These are phyloP conservation scores for Fusarium proliferatum DNA, from an alignment of 2,329 filamentous ascomycete genomes.

Conservation along the genomic window DNA sequence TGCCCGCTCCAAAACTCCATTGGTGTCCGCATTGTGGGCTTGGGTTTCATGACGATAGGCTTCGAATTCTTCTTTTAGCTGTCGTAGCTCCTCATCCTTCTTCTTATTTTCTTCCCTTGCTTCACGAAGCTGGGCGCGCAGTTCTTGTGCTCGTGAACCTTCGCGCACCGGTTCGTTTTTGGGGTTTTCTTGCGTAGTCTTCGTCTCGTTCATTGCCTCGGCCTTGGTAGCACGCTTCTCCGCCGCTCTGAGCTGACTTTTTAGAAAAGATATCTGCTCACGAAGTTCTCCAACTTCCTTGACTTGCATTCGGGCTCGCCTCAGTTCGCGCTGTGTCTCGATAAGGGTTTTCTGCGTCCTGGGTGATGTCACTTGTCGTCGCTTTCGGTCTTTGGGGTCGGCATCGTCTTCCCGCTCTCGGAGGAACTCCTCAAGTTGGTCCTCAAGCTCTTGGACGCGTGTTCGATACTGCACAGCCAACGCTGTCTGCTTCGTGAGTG, in stretches of 20 bases:
- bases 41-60: conserved; percentile 65
- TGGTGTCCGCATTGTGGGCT: conserved; percentile 64
- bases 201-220: conserved; percentile 42
- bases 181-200: conserved; percentile 45
- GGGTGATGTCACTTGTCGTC: conserved; percentile 58
- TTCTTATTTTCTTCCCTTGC: conserved; percentile 57
- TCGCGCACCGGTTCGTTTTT: conserved; percentile 36
- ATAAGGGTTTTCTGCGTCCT: conserved; percentile 62
- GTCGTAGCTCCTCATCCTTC: conserved; percentile 63
- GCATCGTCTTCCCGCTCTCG: conserved; percentile 51
- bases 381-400: conserved; percentile 48
- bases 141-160: conserved; percentile 48
- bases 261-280: conserved; percentile 64
- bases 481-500: conserved; percentile 68
- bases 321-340: conserved; percentile 66
- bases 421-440: conserved; percentile 57
- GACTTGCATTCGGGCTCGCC: conserved; percentile 64
- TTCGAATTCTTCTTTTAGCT: conserved; percentile 64
- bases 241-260: conserved; percentile 60
- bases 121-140: conserved; percentile 57
- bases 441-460: conserved; percentile 69
- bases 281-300: conserved; percentile 63
- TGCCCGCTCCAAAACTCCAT: conserved; percentile 65
- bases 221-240: conserved; percentile 57
- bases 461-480: conserved; percentile 68